Base-by-base conservation (phyloP, 108 stramenopile species). In the Phaeodactylum tricornutum region DNA sequence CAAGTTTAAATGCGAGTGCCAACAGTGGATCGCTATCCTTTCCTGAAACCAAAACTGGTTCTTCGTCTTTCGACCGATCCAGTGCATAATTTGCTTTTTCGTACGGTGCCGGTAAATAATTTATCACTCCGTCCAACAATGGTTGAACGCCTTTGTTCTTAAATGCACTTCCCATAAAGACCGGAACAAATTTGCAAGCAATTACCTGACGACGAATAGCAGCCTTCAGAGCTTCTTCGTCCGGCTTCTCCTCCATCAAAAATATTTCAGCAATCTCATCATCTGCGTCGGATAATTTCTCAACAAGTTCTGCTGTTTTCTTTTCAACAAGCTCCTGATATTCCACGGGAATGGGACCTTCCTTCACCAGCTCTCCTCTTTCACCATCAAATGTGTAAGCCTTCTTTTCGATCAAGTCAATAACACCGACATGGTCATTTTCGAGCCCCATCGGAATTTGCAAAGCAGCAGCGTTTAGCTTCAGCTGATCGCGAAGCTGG, bases 91-190 rank as follows among this genome's bases (percentile, higher is more conserved):
- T 96, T 23, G 80, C 53, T 56, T 95, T 91, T 61, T 98, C 95
- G 19, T 43, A 44, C 2, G 99, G 99, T 40, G 73, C 63, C 4
- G 99, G 99, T 15, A 99, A 64, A 70, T 96, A 99, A 43, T 90
- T 81, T 25, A 94, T 33, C 23, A 99, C 96, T 16, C 95, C 99
- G 69, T 99, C 96, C 32, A 99, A 71, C 22, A 99, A 77, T 3
- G 93, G 72, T 47, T 99, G 99, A 21, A 96, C 96, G 37, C 97
- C 97, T 58, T 95, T 96, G 71, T 99, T 99, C 82, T 99, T 99
- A 68, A 90, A 99, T 2, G 99, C 97, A 36, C 88, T 90, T 17
- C 97, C 99, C 96, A 98, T 97, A 55, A 98, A 97, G 9, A 99
- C 97, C 2, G 99, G 97, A 14, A 98, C 96, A 60, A 99, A 97